Percentiles rank a stretch among this genome's conserved stretches.
Conservation (phyloP, 2,329 filamentous ascomycete genomes). For the Aotearoamyces nothofagi region DNA sequence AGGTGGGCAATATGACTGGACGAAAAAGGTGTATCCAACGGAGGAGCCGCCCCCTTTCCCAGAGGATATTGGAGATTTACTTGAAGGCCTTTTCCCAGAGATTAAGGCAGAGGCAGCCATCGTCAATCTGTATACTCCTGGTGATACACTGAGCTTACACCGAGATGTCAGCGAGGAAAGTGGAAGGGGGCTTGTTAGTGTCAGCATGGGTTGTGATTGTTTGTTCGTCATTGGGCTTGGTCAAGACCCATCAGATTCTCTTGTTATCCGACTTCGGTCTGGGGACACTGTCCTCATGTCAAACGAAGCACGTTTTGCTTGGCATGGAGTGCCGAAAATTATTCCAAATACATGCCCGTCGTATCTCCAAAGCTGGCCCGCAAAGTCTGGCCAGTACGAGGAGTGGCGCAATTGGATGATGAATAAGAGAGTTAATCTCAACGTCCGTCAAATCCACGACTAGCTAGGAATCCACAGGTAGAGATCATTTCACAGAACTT, state of each 20-base stretch:
- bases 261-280: slow-evolving; percentile 56
- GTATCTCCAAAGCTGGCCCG: slow-evolving; percentile 63
- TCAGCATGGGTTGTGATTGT: slow-evolving; percentile 82
- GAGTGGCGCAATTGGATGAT: slow-evolving; percentile 79
- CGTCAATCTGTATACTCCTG: slow-evolving; percentile 81
- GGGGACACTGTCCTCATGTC: slow-evolving; percentile 90
- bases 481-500: too few species aligned
- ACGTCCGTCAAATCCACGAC: slow-evolving; percentile 76
- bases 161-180: slow-evolving; percentile 84
- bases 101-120: slow-evolving; percentile 81
- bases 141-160: slow-evolving; percentile 84
- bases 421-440: slow-evolving; percentile 78
- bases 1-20: slow-evolving; percentile 96
- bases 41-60: slow-evolving; percentile 60
- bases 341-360: slow-evolving; percentile 63
- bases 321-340: slow-evolving; percentile 90
- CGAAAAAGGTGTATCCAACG: slow-evolving; percentile 63
- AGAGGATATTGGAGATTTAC: slow-evolving; percentile 49
- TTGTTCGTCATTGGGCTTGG: slow-evolving; percentile 68
- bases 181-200: slow-evolving; percentile 62
- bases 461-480: too few species aligned
- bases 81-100: slow-evolving; percentile 57
- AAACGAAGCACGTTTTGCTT: slow-evolving; percentile 67
- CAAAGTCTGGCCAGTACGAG: slow-evolving; percentile 24
- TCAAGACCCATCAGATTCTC: slow-evolving; percentile 7